Conservation (phyloP, 2,329 filamentous ascomycete species). For the Lomentospora prolificans region DNA sequence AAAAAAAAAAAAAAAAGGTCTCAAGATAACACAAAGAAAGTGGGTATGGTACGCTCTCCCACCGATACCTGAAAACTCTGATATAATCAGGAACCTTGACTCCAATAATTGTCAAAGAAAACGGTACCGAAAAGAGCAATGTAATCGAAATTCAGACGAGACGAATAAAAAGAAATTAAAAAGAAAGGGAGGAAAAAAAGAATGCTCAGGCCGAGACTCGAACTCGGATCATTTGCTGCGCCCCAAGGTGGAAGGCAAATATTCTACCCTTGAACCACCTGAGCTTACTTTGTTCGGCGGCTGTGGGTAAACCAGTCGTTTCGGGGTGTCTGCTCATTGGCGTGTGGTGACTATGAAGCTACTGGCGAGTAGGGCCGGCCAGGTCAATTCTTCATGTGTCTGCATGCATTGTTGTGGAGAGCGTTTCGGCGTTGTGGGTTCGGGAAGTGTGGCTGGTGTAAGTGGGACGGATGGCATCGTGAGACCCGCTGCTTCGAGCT, state of each 20-base stretch:
- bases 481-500: too few relatives aligned
- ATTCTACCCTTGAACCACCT: slow-evolving; percentile 6
- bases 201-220: slow-evolving; percentile 3
- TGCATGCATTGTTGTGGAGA: neutral
- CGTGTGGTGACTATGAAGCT: neutral
- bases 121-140: neutral
- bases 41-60: too few relatives aligned
- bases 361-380: neutral
- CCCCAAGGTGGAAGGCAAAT: slow-evolving; percentile 4
- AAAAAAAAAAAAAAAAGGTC: neutral
- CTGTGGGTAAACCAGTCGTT: neutral
- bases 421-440: too few relatives aligned
- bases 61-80: too few relatives aligned
- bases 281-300: neutral
- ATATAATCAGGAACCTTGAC: too few relatives aligned
- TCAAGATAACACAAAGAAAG: too few relatives aligned
- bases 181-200: neutral
- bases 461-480: too few relatives aligned
- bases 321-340: neutral
- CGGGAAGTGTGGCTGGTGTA: neutral
- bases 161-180: neutral
- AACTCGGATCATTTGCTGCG: slow-evolving; percentile 4
- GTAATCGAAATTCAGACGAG: neutral
- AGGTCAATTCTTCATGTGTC: neutral
- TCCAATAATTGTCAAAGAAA: too few relatives aligned